Evolutionary conservation across 2,329 filamentous ascomycete species (phyloP), one percentile per base, ranked within the genome.

Genomic region (Colletotrichum scovillei): DNA sequence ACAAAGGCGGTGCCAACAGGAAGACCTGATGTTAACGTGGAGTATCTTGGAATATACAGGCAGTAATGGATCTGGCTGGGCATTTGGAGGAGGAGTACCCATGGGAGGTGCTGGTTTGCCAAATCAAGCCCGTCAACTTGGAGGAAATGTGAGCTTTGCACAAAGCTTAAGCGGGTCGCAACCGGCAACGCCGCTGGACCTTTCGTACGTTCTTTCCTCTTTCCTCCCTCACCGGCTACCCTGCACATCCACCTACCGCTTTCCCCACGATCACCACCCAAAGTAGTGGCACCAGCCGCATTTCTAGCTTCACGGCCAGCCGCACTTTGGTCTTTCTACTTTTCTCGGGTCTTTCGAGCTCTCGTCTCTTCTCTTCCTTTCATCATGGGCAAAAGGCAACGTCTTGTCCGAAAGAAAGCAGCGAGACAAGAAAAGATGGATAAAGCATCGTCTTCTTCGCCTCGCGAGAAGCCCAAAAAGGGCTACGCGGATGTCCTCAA

Each of bases 161-260:
- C 91, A 92, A 80, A 92, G 90, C 79, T 84, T 92, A 78, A 88
- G 87, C 78, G 89, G 89, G 75, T 91, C 90, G 71, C 90, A 92
- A 81, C 87, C 89, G 77, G 84, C 88, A 76, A 90, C 90, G 75
- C 87, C 90, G 55, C 82, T 92, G 73, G 91, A 93, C 80, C 84
- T 90, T 70, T 91, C 90, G 91, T 92, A 89, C 83, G 91, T 92
- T 76, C 77, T 76, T 71, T 73, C 69, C 72, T 69, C 49, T 69
- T 52, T 65, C 62, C 63, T 63, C 69, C 53, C 30, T 42, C 22
- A 46, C 42, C 12, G 22, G 53, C 35, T 63, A 22, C 55, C 57
- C 26, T 42, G 30, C 63, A 12, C 22, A 16, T 12, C 19, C 62
- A n/a, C 58, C 32, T 60, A 14, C 35, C 35, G 63, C 32, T 28